Percentiles rank a stretch among this genome's conserved stretches.
Evolutionary conservation across 495 filamentous ascomycete species (phyloP).

Genomic region (Trichoderma reesei): DNA sequence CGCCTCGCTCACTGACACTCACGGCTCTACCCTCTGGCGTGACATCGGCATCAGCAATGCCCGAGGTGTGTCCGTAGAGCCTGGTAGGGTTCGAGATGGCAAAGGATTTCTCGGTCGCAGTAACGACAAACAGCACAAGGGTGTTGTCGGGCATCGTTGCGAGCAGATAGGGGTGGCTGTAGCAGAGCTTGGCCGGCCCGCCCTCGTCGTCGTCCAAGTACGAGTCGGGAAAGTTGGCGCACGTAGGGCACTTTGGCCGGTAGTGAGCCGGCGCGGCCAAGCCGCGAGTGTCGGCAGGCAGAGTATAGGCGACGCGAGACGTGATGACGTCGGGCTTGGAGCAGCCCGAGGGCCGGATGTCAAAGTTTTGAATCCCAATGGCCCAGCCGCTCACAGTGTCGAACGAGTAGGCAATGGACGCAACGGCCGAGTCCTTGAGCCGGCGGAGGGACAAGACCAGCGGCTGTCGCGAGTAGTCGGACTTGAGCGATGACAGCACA

Average conservation of each 20-base stretch:
- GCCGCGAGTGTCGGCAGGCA: conserved; percentile 15
- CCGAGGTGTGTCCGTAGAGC: conserved; percentile 91
- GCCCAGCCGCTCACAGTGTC: conserved; percentile 69
- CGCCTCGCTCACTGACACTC: conserved; percentile 69
- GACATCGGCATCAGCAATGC: conserved; percentile 77
- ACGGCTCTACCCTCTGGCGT: conserved; percentile 83
- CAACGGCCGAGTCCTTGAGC: conserved; percentile 49
- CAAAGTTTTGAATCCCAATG: conserved; percentile 80
- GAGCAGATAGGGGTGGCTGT: conserved; percentile 86
- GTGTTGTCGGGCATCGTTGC: conserved; percentile 89
- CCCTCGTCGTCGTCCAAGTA: conserved; percentile 14
- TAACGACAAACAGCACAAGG: conserved; percentile 75
- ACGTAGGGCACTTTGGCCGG: conserved; percentile 47
- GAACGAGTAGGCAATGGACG: conserved; percentile 78
- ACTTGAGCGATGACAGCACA: conserved; percentile 71
- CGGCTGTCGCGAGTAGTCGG: conserved; percentile 70
- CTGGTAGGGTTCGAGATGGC: conserved; percentile 64
- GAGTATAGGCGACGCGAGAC: conserved; percentile 34
- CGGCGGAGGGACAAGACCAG: conserved; percentile 67
- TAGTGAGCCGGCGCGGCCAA: conserved; percentile 21
- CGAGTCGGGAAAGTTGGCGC: conserved; percentile 8
- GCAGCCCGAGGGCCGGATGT: conserved; percentile 34
- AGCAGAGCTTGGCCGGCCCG: conserved; percentile 67
- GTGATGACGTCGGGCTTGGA: conserved; percentile 35
- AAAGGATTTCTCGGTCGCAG: conserved; percentile 55